Conservation (phyloP, 106 monocot genomes). For the Cymbidium sinense region DNA sequence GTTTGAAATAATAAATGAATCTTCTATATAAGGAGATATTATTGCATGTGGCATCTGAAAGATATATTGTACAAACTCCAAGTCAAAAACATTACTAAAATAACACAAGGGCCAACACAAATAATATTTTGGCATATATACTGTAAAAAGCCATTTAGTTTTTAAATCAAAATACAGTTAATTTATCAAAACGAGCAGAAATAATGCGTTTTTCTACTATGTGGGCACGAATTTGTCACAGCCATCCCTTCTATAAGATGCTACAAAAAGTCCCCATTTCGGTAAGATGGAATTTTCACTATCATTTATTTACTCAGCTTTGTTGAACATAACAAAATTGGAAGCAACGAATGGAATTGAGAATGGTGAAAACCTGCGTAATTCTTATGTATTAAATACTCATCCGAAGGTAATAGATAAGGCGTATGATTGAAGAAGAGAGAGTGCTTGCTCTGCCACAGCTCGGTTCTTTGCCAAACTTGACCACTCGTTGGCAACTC, state of each 20-base stretch:
- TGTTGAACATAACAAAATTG: background rate
- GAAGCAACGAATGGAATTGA: background rate
- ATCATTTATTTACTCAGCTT: background rate
- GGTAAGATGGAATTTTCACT: background rate
- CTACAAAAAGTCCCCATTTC: background rate
- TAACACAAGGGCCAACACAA: too few species aligned
- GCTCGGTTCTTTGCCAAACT: conserved; percentile 64
- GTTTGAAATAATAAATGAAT: too few species aligned
- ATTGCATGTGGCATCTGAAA: too few species aligned
- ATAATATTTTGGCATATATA: too few species aligned
- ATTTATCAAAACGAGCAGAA: background rate
- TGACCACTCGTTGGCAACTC: conserved; percentile 54
- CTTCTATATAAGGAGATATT: too few species aligned
- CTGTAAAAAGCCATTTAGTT: too few species aligned
- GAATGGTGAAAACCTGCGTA: background rate
- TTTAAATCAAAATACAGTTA: background rate
- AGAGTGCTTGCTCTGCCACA: conserved; percentile 74
- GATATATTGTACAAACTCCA: too few species aligned
- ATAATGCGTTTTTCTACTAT: too few species aligned
- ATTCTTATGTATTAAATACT: background rate
- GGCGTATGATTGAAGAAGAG: conserved; percentile 78
- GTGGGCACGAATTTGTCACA: too few species aligned
- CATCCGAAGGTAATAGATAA: conserved; percentile 45
- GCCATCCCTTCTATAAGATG: too few species aligned
- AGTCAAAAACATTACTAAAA: too few species aligned